Percentiles rank a stretch among this genome's conserved stretches.
Evolutionary conservation across 495 filamentous ascomycete genomes (phyloP).

Genomic region (Poronia punctata): DNA sequence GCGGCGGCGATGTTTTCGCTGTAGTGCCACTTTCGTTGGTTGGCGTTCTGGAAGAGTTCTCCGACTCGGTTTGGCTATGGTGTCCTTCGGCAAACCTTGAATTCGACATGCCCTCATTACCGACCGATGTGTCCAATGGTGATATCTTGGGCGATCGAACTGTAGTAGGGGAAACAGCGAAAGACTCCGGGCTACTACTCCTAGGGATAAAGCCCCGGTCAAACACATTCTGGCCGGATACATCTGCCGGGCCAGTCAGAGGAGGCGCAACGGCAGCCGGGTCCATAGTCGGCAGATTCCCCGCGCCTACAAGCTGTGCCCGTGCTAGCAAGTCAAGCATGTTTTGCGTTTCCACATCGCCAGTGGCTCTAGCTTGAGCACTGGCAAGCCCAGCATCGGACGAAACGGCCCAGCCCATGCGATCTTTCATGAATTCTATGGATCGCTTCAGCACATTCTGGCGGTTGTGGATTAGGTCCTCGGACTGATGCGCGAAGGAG

Average conservation of each 20-base stretch:
- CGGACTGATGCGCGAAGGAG: slow-evolving; percentile 94
- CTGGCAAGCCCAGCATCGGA: slow-evolving; percentile 55
- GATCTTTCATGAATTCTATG: slow-evolving; percentile 96
- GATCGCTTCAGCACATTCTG: slow-evolving; percentile 92
- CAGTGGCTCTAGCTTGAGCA: slow-evolving; percentile 73
- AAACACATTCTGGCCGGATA: slow-evolving; percentile 67
- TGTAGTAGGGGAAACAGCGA: slow-evolving; percentile 31
- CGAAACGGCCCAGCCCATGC: slow-evolving; percentile 68
- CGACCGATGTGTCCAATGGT: slow-evolving; percentile 5
- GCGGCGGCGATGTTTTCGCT: slow-evolving; percentile 43
- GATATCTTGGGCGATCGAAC: slow-evolving; percentile 6
- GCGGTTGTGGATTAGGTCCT: slow-evolving; percentile 80
- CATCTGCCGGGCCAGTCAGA: slow-evolving; percentile 65
- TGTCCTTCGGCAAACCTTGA: slow-evolving; percentile 6
- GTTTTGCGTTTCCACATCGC: slow-evolving; percentile 79
- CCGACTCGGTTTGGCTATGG: slow-evolving; percentile 30
- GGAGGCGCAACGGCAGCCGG: slow-evolving; percentile 46
- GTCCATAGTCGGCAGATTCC: slow-evolving; percentile 38
- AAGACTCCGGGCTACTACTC: slow-evolving; percentile 46
- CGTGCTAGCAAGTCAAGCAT: slow-evolving; percentile 83
- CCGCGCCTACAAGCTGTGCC: slow-evolving; percentile 64
- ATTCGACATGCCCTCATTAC: slow-evolving; percentile 4
- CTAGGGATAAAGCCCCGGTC: slow-evolving; percentile 62
- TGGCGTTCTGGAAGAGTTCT: slow-evolving; percentile 47
- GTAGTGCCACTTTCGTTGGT: slow-evolving; percentile 51